phyloP scores from a whole-genome alignment of 805 yeast species.

The Nakazawaea pomicola region DNA sequence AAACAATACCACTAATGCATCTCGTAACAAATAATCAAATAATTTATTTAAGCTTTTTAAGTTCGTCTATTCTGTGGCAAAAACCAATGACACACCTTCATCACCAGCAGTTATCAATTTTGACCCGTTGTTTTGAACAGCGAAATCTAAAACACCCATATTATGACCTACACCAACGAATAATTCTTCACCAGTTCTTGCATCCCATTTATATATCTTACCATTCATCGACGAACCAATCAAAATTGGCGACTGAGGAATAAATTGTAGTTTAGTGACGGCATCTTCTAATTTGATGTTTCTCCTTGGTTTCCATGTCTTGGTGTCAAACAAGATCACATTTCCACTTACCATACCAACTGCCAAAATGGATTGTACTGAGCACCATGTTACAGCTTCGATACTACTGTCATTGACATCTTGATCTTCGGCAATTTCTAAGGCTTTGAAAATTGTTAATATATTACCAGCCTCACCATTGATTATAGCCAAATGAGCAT shows the following conservation, averaged over 20 bases:
- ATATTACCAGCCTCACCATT: slow-evolving; percentile 72
- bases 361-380: slow-evolving; percentile 60
- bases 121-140: slow-evolving; percentile 57
- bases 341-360: slow-evolving; percentile 88
- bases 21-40: too few species aligned
- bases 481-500: slow-evolving; percentile 78
- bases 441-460: slow-evolving; percentile 59
- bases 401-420: slow-evolving; percentile 63
- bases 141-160: slow-evolving; percentile 89
- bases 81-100: slow-evolving; percentile 87
- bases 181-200: slow-evolving; percentile 73
- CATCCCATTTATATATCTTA: slow-evolving; percentile 79
- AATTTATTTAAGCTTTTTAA: too few species aligned
- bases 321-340: slow-evolving; percentile 74
- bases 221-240: slow-evolving; percentile 83
- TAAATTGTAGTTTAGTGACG: slow-evolving; percentile 71
- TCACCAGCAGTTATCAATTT: slow-evolving; percentile 91
- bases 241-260: slow-evolving; percentile 44
- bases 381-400: slow-evolving; percentile 81
- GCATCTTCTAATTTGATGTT: slow-evolving; percentile 71
- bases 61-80: slow-evolving; percentile 29
- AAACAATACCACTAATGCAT: too few species aligned
- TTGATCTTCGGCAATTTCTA: slow-evolving; percentile 50
- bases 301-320: slow-evolving; percentile 82
- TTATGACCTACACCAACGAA: slow-evolving; percentile 88